Base-by-base conservation (phyloP, 1,284 basidiomycete genomes). In the Ganoderma resinaceum region DNA sequence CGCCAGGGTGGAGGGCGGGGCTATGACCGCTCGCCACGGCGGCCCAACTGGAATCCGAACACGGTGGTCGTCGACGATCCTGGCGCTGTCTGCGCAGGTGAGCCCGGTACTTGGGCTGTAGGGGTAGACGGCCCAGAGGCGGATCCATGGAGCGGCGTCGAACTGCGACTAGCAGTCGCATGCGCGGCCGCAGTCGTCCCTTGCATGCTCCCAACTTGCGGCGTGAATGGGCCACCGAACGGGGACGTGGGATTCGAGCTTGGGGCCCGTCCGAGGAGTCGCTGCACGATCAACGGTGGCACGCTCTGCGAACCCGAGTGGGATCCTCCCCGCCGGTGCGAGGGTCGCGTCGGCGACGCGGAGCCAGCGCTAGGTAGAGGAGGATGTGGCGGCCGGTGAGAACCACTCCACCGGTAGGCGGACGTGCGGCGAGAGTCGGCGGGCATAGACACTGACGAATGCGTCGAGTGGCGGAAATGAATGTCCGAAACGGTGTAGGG, bases 401-500 rank as follows among this genome's bases (percentile, higher is more conserved):
- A 81, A 42, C 78, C 77, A 49, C 76, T 78, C 20, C 70, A 65
- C 23, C 77, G 71, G 20, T 70, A 66, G 2, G 72, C 76, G 31
- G 84, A 83, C 1, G 75, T 75, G 18, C 81, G 79, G 46, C 77
- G 78, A 31, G 82, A 82, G 31, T 83, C 83, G n/a, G 74, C 53
- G 37, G 62, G 42, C 14, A 70, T 73, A 23, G 73, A 76, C 16
- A 68, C 66, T 20, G 75, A 77, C 1, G 85, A 82, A 18, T 88
- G 86, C 1, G 85, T 83, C 3, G 86, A 85, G 69, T 87, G 84
- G 61, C 87, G 82, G 80, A 90, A 91, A 72, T 88, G 83, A 63
- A 90, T 84, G 52, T 91, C 90, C 1, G 89, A 90, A 46, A 90
- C 84, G n/a, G 91, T 89, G 73, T 88, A 81, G 0, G 90, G 89